A percentile compares a stretch with the other conserved stretches of the same genome.
Conservation (phyloP, 805 yeast genomes). For the Kluyveromyces dobzhanskii region DNA sequence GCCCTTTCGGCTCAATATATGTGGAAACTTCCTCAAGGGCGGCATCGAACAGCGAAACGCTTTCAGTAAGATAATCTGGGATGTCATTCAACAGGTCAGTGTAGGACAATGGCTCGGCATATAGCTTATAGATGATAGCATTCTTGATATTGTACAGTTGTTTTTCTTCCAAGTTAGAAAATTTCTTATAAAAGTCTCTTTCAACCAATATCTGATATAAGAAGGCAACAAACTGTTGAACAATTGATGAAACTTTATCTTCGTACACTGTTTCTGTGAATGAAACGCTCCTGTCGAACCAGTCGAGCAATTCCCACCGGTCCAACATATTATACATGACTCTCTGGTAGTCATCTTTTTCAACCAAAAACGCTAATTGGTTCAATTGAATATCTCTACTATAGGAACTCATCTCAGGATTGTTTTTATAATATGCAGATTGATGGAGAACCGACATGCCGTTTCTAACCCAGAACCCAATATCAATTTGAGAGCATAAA, state of each 20-base stretch:
- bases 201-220: constrained; percentile 65
- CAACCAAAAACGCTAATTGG: constrained; percentile 51
- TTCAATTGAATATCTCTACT: constrained; percentile 65
- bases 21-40: constrained; percentile 49
- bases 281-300: constrained; percentile 35
- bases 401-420: constrained; percentile 46
- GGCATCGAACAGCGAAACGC: constrained; percentile 36
- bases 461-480: constrained; percentile 69
- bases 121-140: constrained; percentile 42
- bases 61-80: constrained; percentile 31
- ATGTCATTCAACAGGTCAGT: constrained; percentile 36
- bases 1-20: constrained; percentile 57
- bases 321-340: constrained; percentile 48
- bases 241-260: constrained; percentile 44
- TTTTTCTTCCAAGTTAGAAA: constrained; percentile 25
- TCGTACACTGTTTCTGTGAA: constrained; percentile 39
- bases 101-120: constrained; percentile 46
- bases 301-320: constrained; percentile 50
- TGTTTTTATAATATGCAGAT: constrained; percentile 41
- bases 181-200: constrained; percentile 49
- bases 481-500: constrained; percentile 49
- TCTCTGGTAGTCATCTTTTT: constrained; percentile 43
- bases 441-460: constrained; percentile 49
- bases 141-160: constrained; percentile 30
- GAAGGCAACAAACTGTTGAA: constrained; percentile 73